Conservation (phyloP, 768 basidiomycete species). For the Xanthoconium stramineum region DNA sequence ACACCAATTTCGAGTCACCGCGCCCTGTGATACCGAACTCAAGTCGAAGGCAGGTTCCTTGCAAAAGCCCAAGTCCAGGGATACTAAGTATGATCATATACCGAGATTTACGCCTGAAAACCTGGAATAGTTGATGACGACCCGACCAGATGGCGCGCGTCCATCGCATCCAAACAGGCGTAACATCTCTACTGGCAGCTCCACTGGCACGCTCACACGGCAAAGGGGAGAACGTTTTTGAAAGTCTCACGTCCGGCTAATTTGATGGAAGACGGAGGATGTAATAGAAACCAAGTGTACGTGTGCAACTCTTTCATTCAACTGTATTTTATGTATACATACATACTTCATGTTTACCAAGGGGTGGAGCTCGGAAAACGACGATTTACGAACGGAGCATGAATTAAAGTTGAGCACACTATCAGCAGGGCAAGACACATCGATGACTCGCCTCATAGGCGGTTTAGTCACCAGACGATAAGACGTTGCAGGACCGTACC, state of each 20-base stretch:
- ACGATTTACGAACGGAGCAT: no score
- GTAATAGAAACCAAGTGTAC: no score
- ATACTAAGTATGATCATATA: conserved; percentile 5
- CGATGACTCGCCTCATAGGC: not conserved
- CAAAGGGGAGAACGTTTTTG: not conserved
- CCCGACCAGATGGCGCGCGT: not conserved
- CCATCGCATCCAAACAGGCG: not conserved
- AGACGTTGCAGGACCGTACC: no score
- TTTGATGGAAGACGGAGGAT: no score
- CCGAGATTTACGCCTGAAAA: conserved; percentile 2
- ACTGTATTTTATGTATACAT: no score
- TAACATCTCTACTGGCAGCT: no score
- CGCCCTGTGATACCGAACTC: not conserved
- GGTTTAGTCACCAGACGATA: no score
- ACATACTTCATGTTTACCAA: no score
- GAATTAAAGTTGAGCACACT: not conserved
- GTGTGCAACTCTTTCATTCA: no score
- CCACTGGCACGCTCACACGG: no score
- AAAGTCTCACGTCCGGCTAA: no score
- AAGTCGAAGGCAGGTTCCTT: not conserved
- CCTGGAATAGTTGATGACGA: not conserved
- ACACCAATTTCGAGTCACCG: not conserved
- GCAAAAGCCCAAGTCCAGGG: not conserved
- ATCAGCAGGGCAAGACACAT: not conserved
- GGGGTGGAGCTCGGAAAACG: no score